Percentiles rank a stretch among this genome's conserved stretches.
Conservation (phyloP, 768 basidiomycete genomes). For the Amyloporia xantha region DNA sequence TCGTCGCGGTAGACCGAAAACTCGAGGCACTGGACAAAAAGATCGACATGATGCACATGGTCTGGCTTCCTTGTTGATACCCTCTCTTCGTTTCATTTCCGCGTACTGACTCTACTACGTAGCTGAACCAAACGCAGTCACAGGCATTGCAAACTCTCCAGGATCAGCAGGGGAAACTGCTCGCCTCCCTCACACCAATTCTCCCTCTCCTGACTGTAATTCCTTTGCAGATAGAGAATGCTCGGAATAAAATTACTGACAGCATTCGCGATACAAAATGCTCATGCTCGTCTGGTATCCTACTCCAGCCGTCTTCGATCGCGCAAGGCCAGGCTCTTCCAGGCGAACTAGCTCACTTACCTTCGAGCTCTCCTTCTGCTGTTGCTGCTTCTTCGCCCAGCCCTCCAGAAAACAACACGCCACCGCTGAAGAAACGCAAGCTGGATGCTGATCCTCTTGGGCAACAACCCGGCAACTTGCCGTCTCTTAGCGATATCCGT, state of each 20-base stretch:
- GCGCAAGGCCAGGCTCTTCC: too few species aligned
- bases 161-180: conserved; percentile 51
- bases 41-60: conserved; percentile 19
- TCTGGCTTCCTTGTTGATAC: conserved; percentile 2
- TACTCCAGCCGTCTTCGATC: too few species aligned
- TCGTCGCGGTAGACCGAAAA: conserved; percentile 10
- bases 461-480: too few species aligned
- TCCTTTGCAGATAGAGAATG: conserved; percentile 46
- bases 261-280: conserved; percentile 6
- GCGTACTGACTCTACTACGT: neutral
- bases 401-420: neutral
- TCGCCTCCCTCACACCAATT: conserved; percentile 50
- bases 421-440: neutral
- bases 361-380: too few species aligned
- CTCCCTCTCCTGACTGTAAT: conserved; percentile 55
- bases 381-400: neutral
- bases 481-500: too few species aligned
- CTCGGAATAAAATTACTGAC: conserved; percentile 20
- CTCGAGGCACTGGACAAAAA: conserved; percentile 21
- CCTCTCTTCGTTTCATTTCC: neutral
- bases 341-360: too few species aligned
- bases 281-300: too few species aligned
- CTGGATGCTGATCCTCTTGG: neutral
- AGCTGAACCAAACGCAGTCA: conserved; percentile 32
- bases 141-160: conserved; percentile 55